Conservation (phyloP, 208 protist genomes). For the Trypanosoma congolense region DNA sequence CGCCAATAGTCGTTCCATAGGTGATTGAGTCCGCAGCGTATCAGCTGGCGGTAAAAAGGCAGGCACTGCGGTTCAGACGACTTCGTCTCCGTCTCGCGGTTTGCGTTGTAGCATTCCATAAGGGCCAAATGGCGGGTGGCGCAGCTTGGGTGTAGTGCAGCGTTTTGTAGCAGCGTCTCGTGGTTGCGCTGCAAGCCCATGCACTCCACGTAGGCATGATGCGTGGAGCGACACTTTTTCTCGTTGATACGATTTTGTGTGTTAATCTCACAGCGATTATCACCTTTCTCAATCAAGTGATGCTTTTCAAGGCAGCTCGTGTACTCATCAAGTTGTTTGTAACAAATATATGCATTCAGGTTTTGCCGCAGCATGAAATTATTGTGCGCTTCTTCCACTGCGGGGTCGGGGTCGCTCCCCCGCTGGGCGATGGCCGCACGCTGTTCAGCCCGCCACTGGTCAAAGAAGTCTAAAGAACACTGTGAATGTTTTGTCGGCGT, state of each 20-base stretch:
- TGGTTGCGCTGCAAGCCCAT: conserved; percentile 63
- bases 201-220: conserved; percentile 58
- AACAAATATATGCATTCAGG: conserved; percentile 77
- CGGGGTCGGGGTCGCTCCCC: conserved; percentile 44
- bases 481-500: conserved; percentile 46
- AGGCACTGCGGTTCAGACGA: conserved; percentile 60
- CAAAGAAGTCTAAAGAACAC: conserved; percentile 58
- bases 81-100: conserved; percentile 41
- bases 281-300: conserved; percentile 37
- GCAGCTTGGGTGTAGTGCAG: conserved; percentile 53
- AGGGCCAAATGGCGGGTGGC: conserved; percentile 23
- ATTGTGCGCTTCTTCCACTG: conserved; percentile 66
- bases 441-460: conserved; percentile 65
- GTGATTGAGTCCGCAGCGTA: conserved; percentile 83
- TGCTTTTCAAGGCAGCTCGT: conserved; percentile 63
- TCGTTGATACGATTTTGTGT: conserved; percentile 66
- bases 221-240: conserved; percentile 46
- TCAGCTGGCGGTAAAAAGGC: conserved; percentile 37
- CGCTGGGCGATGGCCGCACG: conserved; percentile 45
- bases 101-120: conserved; percentile 51
- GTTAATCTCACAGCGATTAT: conserved; percentile 56
- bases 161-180: conserved; percentile 53
- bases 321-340: conserved; percentile 73
- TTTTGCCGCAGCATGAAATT: conserved; percentile 74
- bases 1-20: conserved; percentile 84